Base-by-base conservation (phyloP, 2,329 filamentous ascomycete genomes). In the Pseudogymnoascus sp. region DNA sequence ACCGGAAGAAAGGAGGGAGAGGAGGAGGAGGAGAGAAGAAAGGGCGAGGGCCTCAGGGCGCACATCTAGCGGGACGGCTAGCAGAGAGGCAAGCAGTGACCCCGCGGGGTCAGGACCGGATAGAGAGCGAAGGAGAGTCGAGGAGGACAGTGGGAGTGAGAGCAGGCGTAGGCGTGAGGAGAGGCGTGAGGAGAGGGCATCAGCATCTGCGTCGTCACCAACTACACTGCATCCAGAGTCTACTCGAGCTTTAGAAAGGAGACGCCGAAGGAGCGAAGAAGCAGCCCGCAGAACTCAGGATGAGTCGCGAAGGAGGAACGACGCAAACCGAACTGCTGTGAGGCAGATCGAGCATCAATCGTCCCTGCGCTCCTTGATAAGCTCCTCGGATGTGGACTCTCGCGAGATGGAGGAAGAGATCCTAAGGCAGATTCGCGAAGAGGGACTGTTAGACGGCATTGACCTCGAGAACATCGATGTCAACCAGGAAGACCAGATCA, bases 381-480 rank as follows among this genome's bases (percentile, higher is more conserved):
- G 90, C 70, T 84, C 87, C 4, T 90, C 89, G 0, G 89, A 92
- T 66, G 81, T 90, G 63, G 90, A 90, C 68, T 85, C 88, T 53
- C 82, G 85, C 18, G 89, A 93, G 67, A 87, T 96, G 69, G 89
- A 96, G 72, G 85, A 89, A 65, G 92, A 96, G 72, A 95, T 97
- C 64, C 84, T 95, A 68, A 84, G 91, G 47, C 91, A 96, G 72
- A 96, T 96, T 64, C 83, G 92, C 68, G 88, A 93, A 67, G 91
- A 96, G 71, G 92, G 93, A 0, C 77, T 97, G 18, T 76, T 96
- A 35, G 91, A 97, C 70, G 92, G 91, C 16, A 85, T 97, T 56
- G 92, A 97, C 72, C 77, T 97, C 63, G 90, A 94, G 70, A 92
- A 92, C 67, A 86, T 97, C 62, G 92, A 93, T 66, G 81, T 91